These are phyloP conservation scores for Pulveroboletus sp. DNA, from an alignment of 768 basidiomycete species.

Conservation along the genomic window DNA sequence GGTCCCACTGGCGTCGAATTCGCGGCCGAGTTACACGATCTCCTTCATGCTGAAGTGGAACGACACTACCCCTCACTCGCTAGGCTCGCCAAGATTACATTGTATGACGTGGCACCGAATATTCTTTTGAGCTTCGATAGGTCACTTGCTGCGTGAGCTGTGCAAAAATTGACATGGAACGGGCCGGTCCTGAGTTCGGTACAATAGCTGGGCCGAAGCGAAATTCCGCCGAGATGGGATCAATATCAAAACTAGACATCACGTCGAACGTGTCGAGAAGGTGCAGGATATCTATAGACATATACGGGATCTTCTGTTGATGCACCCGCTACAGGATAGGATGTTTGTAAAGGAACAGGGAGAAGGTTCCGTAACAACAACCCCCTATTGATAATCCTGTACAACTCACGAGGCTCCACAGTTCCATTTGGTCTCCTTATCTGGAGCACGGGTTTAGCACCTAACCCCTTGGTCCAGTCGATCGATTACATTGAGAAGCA, in stretches of 20 bases:
- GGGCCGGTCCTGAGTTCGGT: neutral
- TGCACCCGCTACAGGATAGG: conserved; percentile 41
- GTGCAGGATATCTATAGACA: conserved; percentile 30
- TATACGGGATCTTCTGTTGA: conserved; percentile 10
- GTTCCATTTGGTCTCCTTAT: conserved; percentile 81
- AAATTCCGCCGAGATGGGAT: conserved; percentile 75
- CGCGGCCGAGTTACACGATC: conserved; percentile 76
- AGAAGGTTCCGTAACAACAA: conserved; percentile 45
- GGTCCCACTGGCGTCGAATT: conserved; percentile 82
- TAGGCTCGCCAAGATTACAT: conserved; percentile 60
- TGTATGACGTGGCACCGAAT: conserved; percentile 77
- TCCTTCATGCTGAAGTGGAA: conserved; percentile 61
- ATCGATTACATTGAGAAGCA: conserved; percentile 60
- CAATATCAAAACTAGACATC: conserved; percentile 62
- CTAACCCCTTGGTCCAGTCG: conserved; percentile 70
- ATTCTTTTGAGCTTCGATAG: conserved; percentile 76
- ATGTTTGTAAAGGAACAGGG: conserved; percentile 69
- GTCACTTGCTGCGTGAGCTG: conserved; percentile 51
- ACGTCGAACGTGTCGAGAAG: conserved; percentile 64
- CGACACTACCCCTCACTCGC: conserved; percentile 61
- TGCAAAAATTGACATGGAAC: neutral
- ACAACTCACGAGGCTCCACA: conserved; percentile 25
- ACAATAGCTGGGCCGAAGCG: conserved; percentile 56
- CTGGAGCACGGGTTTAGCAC: conserved; percentile 82
- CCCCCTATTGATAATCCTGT: conserved; percentile 5